phyloP scores from a whole-genome alignment of 129 eudicot genomes.

The Lonicera japonica region DNA sequence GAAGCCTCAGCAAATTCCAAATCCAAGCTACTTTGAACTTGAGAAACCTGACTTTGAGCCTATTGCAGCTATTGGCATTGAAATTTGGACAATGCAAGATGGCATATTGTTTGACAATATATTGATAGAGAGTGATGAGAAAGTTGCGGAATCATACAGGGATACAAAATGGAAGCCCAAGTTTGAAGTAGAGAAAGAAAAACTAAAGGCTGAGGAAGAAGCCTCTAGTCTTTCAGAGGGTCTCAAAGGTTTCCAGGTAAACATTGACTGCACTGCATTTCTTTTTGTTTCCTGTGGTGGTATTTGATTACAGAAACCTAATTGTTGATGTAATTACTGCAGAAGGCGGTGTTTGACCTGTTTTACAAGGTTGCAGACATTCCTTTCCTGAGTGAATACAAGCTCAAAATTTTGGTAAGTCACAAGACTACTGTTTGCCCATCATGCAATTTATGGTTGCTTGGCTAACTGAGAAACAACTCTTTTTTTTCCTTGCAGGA shows the following conservation, averaged over 20 bases:
- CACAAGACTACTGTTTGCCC: neutral
- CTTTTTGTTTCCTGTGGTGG: neutral
- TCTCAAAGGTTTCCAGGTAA: constrained; percentile 75
- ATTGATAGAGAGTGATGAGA: constrained; percentile 66
- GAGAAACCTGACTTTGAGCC: constrained; percentile 73
- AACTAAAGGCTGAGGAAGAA: constrained; percentile 62
- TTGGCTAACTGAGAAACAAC: neutral
- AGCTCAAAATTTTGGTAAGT: constrained; percentile 70
- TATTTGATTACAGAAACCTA: neutral
- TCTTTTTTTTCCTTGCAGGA: constrained; percentile 37
- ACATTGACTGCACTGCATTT: neutral
- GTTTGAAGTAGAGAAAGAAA: constrained; percentile 65
- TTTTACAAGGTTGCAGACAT: constrained; percentile 84
- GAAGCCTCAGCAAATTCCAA: constrained; percentile 74
- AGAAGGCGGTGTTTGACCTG: constrained; percentile 72
- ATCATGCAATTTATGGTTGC: neutral
- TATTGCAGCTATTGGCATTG: constrained; percentile 86
- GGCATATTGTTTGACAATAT: constrained; percentile 87
- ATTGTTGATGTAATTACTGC: constrained; percentile 18
- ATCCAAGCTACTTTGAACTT: constrained; percentile 72
- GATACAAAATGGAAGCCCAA: constrained; percentile 79
- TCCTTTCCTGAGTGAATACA: constrained; percentile 72
- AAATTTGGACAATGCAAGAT: constrained; percentile 99
- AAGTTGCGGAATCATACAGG: constrained; percentile 55
- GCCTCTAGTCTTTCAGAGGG: constrained; percentile 42